Percentiles rank a stretch among this genome's conserved stretches.
These are phyloP conservation scores for Hypholoma fasciculare DNA, from an alignment of 768 basidiomycete genomes.

Conservation along the genomic window DNA sequence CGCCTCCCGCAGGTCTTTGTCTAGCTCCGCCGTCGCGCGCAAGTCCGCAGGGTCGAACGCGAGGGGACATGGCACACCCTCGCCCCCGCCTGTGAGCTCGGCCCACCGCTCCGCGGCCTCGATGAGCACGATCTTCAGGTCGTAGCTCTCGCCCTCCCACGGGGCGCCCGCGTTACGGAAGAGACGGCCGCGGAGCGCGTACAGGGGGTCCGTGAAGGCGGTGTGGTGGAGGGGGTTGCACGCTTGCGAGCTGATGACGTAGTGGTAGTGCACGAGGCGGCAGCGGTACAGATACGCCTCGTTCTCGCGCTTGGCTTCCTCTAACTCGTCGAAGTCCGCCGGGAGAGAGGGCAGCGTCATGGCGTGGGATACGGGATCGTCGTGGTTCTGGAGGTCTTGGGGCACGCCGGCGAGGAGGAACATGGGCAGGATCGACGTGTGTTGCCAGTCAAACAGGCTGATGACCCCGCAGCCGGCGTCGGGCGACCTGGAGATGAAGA, in stretches of 20 bases:
- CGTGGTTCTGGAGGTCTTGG: conserved; percentile 22
- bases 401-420: conserved; percentile 44
- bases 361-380: conserved; percentile 36
- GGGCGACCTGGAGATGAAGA: conserved; percentile 48
- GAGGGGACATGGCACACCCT: conserved; percentile 42
- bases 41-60: conserved; percentile 46
- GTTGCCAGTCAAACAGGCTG: conserved; percentile 56
- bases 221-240: conserved; percentile 44
- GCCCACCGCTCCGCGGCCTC: conserved; percentile 42
- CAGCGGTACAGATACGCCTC: conserved; percentile 38
- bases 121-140: conserved; percentile 47
- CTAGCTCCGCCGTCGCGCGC: conserved; percentile 38
- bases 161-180: conserved; percentile 41
- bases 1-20: conserved; percentile 24
- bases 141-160: conserved; percentile 53
- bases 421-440: conserved; percentile 49
- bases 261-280: conserved; percentile 51
- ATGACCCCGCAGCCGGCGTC: conserved; percentile 35
- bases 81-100: conserved; percentile 35
- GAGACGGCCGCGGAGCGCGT: conserved; percentile 38
- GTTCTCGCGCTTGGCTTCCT: conserved; percentile 30
- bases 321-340: conserved; percentile 38
- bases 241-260: conserved; percentile 42
- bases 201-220: conserved; percentile 37
- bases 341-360: conserved; percentile 43